Conservation (phyloP, 306 rosid species). For the Pyrus betulifolia region DNA sequence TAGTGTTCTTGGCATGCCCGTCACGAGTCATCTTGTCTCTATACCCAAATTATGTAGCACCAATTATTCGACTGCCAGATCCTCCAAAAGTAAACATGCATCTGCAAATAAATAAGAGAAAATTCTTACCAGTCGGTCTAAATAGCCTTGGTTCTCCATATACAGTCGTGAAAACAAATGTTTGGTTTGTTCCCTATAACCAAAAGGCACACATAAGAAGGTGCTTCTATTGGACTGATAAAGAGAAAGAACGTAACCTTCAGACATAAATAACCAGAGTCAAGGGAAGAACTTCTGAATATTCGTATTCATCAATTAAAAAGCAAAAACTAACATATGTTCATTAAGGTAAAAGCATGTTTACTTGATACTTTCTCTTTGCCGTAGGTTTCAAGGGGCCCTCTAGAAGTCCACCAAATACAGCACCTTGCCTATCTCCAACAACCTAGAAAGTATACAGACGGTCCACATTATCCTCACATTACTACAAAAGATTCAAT, state of each 20-base stretch:
- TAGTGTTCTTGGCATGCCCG: neutral
- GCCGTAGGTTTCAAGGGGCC: conserved; percentile 79
- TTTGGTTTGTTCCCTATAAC: conserved; percentile 71
- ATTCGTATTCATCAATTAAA: neutral
- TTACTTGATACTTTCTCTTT: conserved; percentile 85
- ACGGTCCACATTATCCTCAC: conserved; percentile 8
- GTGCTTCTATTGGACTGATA: conserved; percentile 1
- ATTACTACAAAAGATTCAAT: neutral
- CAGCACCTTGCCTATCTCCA: conserved; percentile 89
- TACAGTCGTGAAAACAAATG: conserved; percentile 87
- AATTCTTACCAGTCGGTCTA: conserved; percentile 84
- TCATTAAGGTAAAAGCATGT: neutral
- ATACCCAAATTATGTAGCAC: neutral
- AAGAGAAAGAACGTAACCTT: neutral
- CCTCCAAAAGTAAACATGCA: conserved; percentile 7
- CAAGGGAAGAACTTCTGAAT: neutral
- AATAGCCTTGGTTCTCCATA: conserved; percentile 93
- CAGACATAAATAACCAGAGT: neutral
- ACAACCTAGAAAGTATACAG: conserved; percentile 48
- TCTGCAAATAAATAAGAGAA: conserved; percentile 2
- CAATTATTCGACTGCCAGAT: conserved; percentile 3
- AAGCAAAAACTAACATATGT: neutral
- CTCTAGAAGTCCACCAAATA: conserved; percentile 86
- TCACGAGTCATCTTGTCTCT: neutral
- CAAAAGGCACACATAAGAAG: neutral